phyloP scores from a whole-genome alignment of 2,329 filamentous ascomycete species.

The Onygena corvina region DNA sequence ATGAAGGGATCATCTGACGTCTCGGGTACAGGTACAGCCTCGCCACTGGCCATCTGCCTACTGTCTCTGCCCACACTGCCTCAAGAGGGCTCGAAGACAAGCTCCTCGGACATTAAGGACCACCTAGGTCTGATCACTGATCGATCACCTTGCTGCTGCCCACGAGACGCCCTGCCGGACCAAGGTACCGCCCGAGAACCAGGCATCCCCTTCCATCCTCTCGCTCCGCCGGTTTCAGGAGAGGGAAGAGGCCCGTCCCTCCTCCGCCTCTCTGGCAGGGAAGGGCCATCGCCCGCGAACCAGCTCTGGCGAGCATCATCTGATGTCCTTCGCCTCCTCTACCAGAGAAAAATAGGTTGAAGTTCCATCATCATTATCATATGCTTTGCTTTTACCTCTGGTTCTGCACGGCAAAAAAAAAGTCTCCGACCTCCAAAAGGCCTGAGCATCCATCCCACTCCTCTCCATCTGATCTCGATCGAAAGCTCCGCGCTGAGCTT shows the following conservation, averaged over 20 bases:
- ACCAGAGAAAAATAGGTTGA: too few relatives aligned
- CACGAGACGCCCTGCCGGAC: not conserved
- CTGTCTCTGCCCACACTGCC: not conserved
- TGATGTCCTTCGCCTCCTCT: not conserved
- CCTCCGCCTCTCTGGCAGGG: not conserved
- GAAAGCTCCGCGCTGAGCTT: not conserved
- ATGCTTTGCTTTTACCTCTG: slow-evolving; percentile 2
- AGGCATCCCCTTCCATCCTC: not conserved
- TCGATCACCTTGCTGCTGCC: not conserved
- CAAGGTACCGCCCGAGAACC: not conserved
- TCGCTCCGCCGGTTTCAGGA: not conserved
- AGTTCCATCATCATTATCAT: not conserved
- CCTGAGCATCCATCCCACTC: too few relatives aligned
- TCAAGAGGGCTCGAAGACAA: not conserved
- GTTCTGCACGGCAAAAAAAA: slow-evolving; percentile 1
- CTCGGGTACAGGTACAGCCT: slow-evolving; percentile 1
- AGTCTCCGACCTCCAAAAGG: not conserved
- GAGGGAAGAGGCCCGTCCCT: not conserved
- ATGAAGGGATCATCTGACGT: slow-evolving; percentile 2
- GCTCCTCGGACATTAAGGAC: slow-evolving; percentile 1
- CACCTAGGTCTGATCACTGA: slow-evolving; percentile 1
- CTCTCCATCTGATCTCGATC: not conserved
- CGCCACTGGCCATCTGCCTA: slow-evolving; percentile 5
- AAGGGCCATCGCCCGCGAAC: too few relatives aligned
- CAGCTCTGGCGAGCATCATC: slow-evolving; percentile 2